Evolutionary conservation across 2,329 filamentous ascomycete species (phyloP), one percentile per base, ranked within the genome.

Genomic region (Pseudovirgaria hyperparasitica): DNA sequence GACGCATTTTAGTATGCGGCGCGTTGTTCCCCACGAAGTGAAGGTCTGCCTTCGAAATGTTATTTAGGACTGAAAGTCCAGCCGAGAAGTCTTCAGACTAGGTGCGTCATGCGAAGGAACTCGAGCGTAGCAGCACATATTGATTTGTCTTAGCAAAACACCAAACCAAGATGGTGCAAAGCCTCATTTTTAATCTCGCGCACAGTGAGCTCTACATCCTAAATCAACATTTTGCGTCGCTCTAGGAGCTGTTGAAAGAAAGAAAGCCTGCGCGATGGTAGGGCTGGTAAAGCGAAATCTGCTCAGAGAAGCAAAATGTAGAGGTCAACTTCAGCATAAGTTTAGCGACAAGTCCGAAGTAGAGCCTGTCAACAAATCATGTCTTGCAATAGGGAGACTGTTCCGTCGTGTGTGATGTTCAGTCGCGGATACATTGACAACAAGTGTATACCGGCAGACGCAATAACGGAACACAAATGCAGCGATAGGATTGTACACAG

Each of bases 11-110:
- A 54, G 28, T 39, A 53, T 34, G 9, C 35, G 39, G 11, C 42
- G 37, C 14, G 54, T 38, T 5, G 53, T 35, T 11, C 45, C 38
- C 48, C 50, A 54, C 15, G 54, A 37, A 26, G 46, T 43, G 5
- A 34, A 30, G 29, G 45, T 34, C 27, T 39, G 41, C 34, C 51
- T 38, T 10, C 42, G 23, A 12, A 52, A 45, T 7, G 25, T 30
- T 4, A 48, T 48, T 50, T 51, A 56, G 3, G 40, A 36, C 20
- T 43, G 39, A 23, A 55, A 52, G 23, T 56, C 53, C 9, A 55
- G 26, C 7, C 49, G 36, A 6, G 55, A 33, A 13, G 41, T 48
- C 26, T 40, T 44, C n/a, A 55, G 30, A 8, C 39, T 40, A n/a
- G 43, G 42, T 5, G 45, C 42, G 25, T 50, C 46, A 12, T 30